Evolutionary conservation across 306 rosid species (phyloP), one percentile per base, ranked within the genome.

Genomic region (Castanospermum australe): DNA sequence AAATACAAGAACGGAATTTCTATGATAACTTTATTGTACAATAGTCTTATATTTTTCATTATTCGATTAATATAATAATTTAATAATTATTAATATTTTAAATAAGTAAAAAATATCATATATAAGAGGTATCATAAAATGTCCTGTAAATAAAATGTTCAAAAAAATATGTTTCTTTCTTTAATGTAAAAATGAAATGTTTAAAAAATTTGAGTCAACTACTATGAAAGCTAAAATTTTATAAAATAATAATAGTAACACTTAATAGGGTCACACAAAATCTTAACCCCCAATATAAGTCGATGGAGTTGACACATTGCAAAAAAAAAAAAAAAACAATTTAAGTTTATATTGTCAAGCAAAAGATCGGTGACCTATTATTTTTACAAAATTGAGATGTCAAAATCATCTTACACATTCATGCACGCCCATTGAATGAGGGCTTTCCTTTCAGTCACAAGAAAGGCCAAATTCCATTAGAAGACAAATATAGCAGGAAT

Each of bases 341-440:
- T 38, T 38, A 55, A 55, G 35, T 55, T 54, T 57, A 5, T 8
- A 5, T 73, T n/a, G 41, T 57, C 25, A 73, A 30, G 32, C 48
- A 18, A 38, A n/a, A 35, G 52, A 7, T n/a, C n/a, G n/a, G 5
- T 56, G 54, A 24, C 67, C 5, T 73, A 56, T 73, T 22, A 20
- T 25, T 25, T 42, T 25, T 42, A 25, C 14, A 38, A 57, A 56
- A 59, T 42, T 17, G 20, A 35, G 11, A 74, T 24, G 44, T 74
- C 79, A 74, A 73, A 60, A 60, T 60, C 70, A 60, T 59, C 78
- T 56, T 41, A 41, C 44, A 22, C 56, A 57, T 41, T 8, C 44
- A 41, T 41, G 8, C 44, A 41, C 12, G 56, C 14, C 57, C 28
- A 25, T 57, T 45, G 18, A 20, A 11, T 48, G 61, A 47, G 56